These are phyloP conservation scores for Orbilia brochopaga DNA, from an alignment of 2,329 filamentous ascomycete genomes.

Conservation along the genomic window DNA sequence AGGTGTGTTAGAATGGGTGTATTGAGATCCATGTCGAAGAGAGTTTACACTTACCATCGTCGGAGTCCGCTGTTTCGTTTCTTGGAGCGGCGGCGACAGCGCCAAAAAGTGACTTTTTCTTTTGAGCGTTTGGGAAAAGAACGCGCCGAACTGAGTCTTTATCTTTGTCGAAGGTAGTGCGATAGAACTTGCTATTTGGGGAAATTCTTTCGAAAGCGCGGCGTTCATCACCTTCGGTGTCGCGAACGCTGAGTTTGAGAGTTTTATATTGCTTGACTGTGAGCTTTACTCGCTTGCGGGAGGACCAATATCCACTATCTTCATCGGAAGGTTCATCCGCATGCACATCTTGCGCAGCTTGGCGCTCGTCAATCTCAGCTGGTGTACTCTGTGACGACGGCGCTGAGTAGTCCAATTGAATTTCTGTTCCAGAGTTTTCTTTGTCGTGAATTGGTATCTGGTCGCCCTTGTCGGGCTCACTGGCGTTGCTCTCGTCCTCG, in stretches of 20 bases:
- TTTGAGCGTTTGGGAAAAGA: slow-evolving; percentile 13
- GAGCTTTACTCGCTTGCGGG: slow-evolving; percentile 19
- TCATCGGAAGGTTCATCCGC: neutral
- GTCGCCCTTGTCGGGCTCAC: neutral
- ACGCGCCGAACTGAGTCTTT: slow-evolving; percentile 18
- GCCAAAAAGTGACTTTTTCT: neutral
- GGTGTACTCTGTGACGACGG: neutral
- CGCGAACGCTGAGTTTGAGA: neutral
- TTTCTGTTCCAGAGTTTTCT: neutral
- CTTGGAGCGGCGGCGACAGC: neutral
- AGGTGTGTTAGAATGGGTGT: neutral
- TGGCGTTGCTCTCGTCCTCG: neutral
- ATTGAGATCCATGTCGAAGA: neutral
- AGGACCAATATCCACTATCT: slow-evolving; percentile 28
- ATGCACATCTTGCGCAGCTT: too few species aligned
- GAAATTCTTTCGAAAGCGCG: slow-evolving; percentile 35
- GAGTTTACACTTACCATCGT: neutral
- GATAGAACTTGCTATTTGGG: slow-evolving; percentile 36
- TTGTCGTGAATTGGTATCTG: neutral
- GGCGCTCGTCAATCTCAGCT: too few species aligned
- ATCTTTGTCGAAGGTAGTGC: slow-evolving; percentile 4
- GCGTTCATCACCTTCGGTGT: slow-evolving; percentile 14
- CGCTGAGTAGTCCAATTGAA: slow-evolving; percentile 7
- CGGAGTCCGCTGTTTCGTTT: neutral
- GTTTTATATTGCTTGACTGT: slow-evolving; percentile 30